These are phyloP conservation scores for Erodium moschatum DNA, from an alignment of 441 rosid species.

Conservation along the genomic window DNA sequence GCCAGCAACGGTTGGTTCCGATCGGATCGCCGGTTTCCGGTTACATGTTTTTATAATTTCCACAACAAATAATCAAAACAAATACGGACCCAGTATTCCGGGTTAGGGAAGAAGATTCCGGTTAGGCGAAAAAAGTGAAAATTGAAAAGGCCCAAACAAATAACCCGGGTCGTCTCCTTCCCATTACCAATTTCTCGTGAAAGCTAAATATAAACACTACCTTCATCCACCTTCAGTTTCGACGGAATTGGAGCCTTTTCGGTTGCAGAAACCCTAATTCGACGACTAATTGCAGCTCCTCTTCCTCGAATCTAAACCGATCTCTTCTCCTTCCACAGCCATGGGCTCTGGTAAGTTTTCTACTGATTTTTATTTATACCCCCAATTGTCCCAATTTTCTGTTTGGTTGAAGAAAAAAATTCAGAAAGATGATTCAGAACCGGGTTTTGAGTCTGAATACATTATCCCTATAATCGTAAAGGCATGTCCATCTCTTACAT, in stretches of 20 bases:
- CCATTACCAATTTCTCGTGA: no score
- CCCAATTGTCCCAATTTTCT: not conserved
- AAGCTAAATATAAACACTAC: no score
- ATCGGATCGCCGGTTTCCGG: no score
- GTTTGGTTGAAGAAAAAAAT: no score
- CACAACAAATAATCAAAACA: no score
- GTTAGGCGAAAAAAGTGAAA: no score
- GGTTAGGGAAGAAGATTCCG: no score
- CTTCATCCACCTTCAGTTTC: not conserved
- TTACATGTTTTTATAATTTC: no score
- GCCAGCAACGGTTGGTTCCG: no score
- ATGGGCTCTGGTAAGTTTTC: not conserved
- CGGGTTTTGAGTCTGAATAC: not conserved
- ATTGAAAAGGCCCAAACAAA: not conserved
- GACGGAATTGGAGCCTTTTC: not conserved
- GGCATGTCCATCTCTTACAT: not conserved
- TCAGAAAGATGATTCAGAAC: not conserved
- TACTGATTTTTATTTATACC: not conserved
- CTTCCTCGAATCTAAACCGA: not conserved
- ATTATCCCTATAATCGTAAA: not conserved
- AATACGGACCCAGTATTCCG: no score
- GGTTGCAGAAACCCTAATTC: not conserved
- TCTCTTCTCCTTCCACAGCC: not conserved
- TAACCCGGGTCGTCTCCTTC: not conserved
- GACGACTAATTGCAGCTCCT: not conserved